These are phyloP conservation scores for Gamarada debralockiae DNA, from an alignment of 495 filamentous ascomycete genomes.

Conservation along the genomic window DNA sequence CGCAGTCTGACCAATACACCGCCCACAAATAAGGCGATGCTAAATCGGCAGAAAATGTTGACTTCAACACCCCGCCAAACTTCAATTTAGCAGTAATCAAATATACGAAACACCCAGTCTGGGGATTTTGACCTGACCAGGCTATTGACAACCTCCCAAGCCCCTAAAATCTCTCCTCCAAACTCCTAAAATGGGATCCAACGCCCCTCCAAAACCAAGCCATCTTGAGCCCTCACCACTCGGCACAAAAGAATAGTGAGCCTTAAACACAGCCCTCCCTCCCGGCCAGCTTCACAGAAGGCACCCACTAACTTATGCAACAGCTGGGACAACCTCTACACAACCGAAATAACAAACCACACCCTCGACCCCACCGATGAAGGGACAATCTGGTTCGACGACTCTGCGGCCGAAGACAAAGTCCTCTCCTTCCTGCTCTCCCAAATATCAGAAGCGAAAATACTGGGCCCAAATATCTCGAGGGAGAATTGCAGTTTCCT, in stretches of 20 bases:
- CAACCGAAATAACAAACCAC: conserved; percentile 57
- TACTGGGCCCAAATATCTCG: neutral
- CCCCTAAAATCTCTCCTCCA: neutral
- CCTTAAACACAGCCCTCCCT: conserved; percentile 5
- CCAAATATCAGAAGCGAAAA: conserved; percentile 16
- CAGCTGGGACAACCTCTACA: conserved; percentile 70
- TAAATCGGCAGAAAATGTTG: too few species aligned
- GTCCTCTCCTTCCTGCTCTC: conserved; percentile 50
- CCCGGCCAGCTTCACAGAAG: neutral
- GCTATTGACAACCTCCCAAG: too few species aligned
- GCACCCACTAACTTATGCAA: too few species aligned
- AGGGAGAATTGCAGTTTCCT: conserved; percentile 42
- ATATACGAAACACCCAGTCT: too few species aligned
- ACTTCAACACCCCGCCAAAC: too few species aligned
- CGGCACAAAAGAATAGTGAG: conserved; percentile 69
- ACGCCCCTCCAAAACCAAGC: conserved; percentile 8
- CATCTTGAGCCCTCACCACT: conserved; percentile 61
- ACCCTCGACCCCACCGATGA: conserved; percentile 54
- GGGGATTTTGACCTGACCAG: too few species aligned
- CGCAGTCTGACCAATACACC: too few species aligned
- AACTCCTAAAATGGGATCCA: conserved; percentile 5
- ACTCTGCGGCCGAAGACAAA: conserved; percentile 61
- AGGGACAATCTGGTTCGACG: conserved; percentile 75
- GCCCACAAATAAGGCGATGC: too few species aligned
- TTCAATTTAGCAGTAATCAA: too few species aligned